Percentiles rank a stretch among this genome's conserved stretches.
Evolutionary conservation across 2,329 filamentous ascomycete species (phyloP).

Genomic region (Blastomyces parvus): DNA sequence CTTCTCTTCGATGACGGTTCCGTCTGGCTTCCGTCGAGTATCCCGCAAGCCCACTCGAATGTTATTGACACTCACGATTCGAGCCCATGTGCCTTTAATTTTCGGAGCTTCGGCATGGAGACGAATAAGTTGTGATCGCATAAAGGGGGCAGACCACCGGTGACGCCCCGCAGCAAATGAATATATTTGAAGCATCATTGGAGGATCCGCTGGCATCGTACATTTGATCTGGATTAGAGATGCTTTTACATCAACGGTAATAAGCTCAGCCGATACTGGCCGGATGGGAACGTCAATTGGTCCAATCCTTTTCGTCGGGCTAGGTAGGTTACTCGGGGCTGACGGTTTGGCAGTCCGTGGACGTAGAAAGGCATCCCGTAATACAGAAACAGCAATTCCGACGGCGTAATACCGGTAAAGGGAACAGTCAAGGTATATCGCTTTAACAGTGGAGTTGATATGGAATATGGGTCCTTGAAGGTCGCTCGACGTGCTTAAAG

Average conservation of each 20-base stretch:
- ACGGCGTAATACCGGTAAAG: conserved; percentile 87
- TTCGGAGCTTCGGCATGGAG: conserved; percentile 80
- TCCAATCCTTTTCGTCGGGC: not conserved
- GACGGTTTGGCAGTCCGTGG: conserved; percentile 5
- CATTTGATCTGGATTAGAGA: conserved; percentile 80
- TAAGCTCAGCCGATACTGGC: conserved; percentile 48
- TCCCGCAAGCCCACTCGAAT: conserved; percentile 72
- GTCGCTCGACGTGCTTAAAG: conserved; percentile 76
- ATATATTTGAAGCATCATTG: conserved; percentile 82
- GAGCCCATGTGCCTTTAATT: conserved; percentile 74
- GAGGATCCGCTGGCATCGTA: conserved; percentile 79
- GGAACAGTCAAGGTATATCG: conserved; percentile 77
- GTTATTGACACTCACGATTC: conserved; percentile 73
- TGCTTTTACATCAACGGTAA: conserved; percentile 73
- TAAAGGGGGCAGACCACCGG: conserved; percentile 75
- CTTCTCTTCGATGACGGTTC: conserved; percentile 58
- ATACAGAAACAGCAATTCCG: conserved; percentile 66
- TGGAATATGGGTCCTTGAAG: conserved; percentile 80
- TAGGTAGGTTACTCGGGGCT: not conserved
- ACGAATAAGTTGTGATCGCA: conserved; percentile 67
- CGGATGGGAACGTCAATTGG: conserved; percentile 2
- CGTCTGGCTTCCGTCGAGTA: conserved; percentile 57
- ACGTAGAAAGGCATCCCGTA: conserved; percentile 55
- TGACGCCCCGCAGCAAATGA: conserved; percentile 73
- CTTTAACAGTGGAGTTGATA: conserved; percentile 69